Evolutionary conservation across 257 asterid genomes (phyloP), one percentile per base, ranked within the genome.

Genomic region (Euphrasia confusa): DNA sequence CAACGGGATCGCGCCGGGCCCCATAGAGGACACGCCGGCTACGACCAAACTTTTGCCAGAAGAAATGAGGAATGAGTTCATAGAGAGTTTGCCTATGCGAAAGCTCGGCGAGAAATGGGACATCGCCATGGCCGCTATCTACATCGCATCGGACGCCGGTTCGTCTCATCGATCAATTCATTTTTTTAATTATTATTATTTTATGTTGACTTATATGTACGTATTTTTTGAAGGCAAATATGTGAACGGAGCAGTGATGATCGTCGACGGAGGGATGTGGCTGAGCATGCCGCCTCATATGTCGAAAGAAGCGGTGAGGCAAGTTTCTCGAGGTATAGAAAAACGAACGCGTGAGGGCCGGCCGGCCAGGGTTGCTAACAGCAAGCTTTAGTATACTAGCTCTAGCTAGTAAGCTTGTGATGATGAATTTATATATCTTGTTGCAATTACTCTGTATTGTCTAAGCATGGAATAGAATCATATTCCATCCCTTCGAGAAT

Each of bases 1-100:
- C 27, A 90, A 87, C 15, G 96, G 96, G 58, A 83, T 90, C 54
- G 96, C 95, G 56, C 96, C 96, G 3, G 97, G 97, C 52, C 96
- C 97, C 1, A 87, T 87, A 65, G 84, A 79, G 60, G 95, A 80
- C 58, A 90, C 96, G 13, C 14, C 87, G 55, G 95, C 96, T n/a
- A 3, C 83, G 71, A 81, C 89, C 60, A 87, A 90, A 74, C 97
- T 90, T 57, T 54, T 32, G 27, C 96, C 95, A 3, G 71, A 73
- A 2, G 97, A 83, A 79, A 77, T 83, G 14, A 70, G 12, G 17
- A 54, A 68, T 71, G 75, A 70, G 26, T 8, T 58, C 26, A 74
- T 28, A 26, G 95, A 78, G 0, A 4, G 58, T 53, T 70, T 64
- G 83, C 95, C 95, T 61, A 81, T 87, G 52, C 83, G 60, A 77